Evolutionary conservation across 768 basidiomycete species (phyloP), one percentile per base, ranked within the genome.

Genomic region (Termitomyces sp.): DNA sequence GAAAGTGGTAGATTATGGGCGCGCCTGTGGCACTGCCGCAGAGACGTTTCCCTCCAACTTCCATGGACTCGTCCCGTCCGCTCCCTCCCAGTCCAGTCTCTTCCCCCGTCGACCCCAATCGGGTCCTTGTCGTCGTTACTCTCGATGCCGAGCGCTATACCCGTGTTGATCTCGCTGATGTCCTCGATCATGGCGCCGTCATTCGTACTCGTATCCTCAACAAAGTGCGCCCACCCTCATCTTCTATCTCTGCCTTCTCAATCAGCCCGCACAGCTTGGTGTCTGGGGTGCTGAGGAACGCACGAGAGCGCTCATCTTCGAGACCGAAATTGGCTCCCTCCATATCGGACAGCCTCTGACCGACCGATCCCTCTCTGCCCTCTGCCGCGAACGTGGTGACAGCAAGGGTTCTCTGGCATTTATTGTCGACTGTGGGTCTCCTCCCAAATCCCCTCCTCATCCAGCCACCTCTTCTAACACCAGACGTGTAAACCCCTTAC

Each of bases 101-200:
- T 14, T 26, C 52, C 6, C 50, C 57, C 10, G 33, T 47, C 9
- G 24, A 54, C 2, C 44, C 63, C 13, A 20, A 54, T 12, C 46
- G 54, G 2, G 58, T 65, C 30, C 60, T 65, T 16, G 59, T 65
- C 42, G 62, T 61, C 43, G 62, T 60, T 22, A 65, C 64, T 1
- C 47, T 58, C 40, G 63, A 65, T 46, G 62, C 60, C 10, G 62
- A 65, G 44, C 59, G 64, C 6, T 65, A 65, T 55, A 65, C 64
- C 33, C 57, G 47, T n/a, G 57, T 65, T 13, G 63, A 65, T 53
- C 45, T 65, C 1, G 58, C 62, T 22, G 64, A 65, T 46, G 58
- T 54, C 24, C 61, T 65, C 6, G 57, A 65, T 33, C 51, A 64
- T 18, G 64, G 64, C 24, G 24, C 57, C 22, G 45, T 63, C 36